Percentiles rank a stretch among this genome's conserved stretches.
Evolutionary conservation across 352 stramenopile species (phyloP).

Genomic region (Poterioochromonas sp.): DNA sequence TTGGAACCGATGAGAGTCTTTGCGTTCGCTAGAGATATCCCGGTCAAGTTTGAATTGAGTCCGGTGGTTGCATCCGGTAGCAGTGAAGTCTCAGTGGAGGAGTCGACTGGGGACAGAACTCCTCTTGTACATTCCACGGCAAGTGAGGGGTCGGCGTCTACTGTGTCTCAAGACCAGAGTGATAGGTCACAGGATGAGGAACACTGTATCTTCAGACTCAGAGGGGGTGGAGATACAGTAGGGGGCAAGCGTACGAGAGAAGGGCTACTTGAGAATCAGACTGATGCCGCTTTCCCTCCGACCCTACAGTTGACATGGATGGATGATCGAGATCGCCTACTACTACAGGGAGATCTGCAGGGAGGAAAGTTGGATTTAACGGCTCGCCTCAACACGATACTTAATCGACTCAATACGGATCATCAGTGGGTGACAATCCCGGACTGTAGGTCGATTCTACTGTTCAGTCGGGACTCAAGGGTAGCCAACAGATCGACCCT

Average conservation of each 20-base stretch:
- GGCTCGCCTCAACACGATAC: slow-evolving; percentile 14
- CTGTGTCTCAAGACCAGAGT: slow-evolving; percentile 22
- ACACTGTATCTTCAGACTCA: slow-evolving; percentile 20
- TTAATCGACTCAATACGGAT: slow-evolving; percentile 26
- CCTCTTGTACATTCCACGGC: slow-evolving; percentile 29
- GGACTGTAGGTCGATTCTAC: slow-evolving; percentile 25
- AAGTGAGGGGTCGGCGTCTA: slow-evolving; percentile 28
- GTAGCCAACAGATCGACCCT: slow-evolving; percentile 29
- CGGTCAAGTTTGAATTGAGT: slow-evolving; percentile 30
- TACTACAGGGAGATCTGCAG: slow-evolving; percentile 26
- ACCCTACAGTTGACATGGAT: slow-evolving; percentile 29
- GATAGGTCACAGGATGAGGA: neutral
- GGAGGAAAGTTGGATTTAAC: slow-evolving; percentile 21
- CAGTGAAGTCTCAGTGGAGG: slow-evolving; percentile 29
- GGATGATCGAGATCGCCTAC: slow-evolving; percentile 25
- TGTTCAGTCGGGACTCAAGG: slow-evolving; percentile 26
- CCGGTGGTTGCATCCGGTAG: slow-evolving; percentile 27
- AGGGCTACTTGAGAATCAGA: slow-evolving; percentile 26
- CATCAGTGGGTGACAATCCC: slow-evolving; percentile 22
- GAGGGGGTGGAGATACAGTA: slow-evolving; percentile 22
- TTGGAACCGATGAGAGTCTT: slow-evolving; percentile 30
- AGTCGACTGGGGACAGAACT: slow-evolving; percentile 29
- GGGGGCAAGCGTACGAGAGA: slow-evolving; percentile 24
- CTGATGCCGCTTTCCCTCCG: slow-evolving; percentile 18
- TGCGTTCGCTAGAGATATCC: slow-evolving; percentile 28